Evolutionary conservation across 495 filamentous ascomycete species (phyloP).

Genomic region (Lasiosphaeris hirsuta): DNA sequence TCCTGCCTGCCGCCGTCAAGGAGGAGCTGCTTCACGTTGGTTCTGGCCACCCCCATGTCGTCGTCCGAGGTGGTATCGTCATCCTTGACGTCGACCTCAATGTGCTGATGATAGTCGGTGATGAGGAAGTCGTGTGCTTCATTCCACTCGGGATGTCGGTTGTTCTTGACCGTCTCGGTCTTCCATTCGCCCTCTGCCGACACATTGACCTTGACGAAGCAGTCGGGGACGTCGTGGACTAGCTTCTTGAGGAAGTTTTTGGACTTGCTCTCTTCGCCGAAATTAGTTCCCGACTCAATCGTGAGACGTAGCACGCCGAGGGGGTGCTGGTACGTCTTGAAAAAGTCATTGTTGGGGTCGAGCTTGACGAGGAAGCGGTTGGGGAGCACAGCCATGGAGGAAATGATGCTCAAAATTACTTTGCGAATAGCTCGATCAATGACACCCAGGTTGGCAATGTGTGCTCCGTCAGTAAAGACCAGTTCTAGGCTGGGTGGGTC

Average conservation of each 20-base stretch:
- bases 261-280: constrained; percentile 23
- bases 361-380: constrained; percentile 44
- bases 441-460: constrained; percentile 35
- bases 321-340: constrained; percentile 40
- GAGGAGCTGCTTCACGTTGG: constrained; percentile 36
- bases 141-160: constrained; percentile 38
- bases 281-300: constrained; percentile 33
- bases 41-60: constrained; percentile 37
- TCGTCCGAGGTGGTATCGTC: constrained; percentile 37
- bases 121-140: constrained; percentile 42
- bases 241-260: constrained; percentile 32
- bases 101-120: constrained; percentile 34
- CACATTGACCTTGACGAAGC: constrained; percentile 36
- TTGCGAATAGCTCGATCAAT: constrained; percentile 36
- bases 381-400: constrained; percentile 37
- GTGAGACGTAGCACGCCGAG: constrained; percentile 41
- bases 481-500: constrained; percentile 40
- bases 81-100: constrained; percentile 38
- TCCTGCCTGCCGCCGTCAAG: constrained; percentile 33
- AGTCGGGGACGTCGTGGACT: constrained; percentile 37
- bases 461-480: constrained; percentile 39
- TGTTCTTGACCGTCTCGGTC: constrained; percentile 34
- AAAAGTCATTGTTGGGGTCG: constrained; percentile 39
- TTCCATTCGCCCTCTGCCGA: constrained; percentile 37
- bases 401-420: constrained; percentile 37